Base-by-base conservation (phyloP, 2,329 filamentous ascomycete species). In the Penicillium hesseltinei region DNA sequence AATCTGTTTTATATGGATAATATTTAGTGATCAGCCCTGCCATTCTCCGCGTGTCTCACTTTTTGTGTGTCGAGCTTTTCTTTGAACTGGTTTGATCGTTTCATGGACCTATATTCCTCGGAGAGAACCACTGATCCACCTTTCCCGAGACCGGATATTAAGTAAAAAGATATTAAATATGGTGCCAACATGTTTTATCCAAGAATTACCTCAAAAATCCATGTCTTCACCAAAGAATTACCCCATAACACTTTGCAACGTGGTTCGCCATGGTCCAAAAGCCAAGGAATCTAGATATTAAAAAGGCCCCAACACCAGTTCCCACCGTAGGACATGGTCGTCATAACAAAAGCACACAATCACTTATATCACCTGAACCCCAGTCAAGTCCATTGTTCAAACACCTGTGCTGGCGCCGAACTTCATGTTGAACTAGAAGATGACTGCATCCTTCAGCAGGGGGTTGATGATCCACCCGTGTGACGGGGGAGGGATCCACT, bases 361-460 rank as follows among this genome's bases (percentile, higher is more conserved):
- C 51, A 47, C 23, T 4, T 13, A 8, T 39, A 39, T 36, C 51
- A 47, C 13, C 15, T 53, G 9, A 21, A 17, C 13, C 9, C n/a
- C 5, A 29, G 40, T 47, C 31, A 53, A 39, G 4, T n/a, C 15
- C 13, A 31, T 27, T 27, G n/a, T 38, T 13, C 33, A 23, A 39
- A 13, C 33, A 6, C 4, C 15, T 35, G 10, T 53, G 36, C 21
- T 40, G 19, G 19, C 15, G 11, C 33, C 51, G 19, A 38, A 29
- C 45, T 42, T 44, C 47, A 51, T 21, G 48, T 52, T 45, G 40
- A 56, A 52, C 48, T 46, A 46, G 53, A 56, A 52, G 42, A 35
- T 53, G 48, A 56, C 49, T 56, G 54, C 49, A 53, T 47, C 40
- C 42, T 45, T 43, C 49, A 55, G 25, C 38, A 56, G 54, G 49